phyloP scores from a whole-genome alignment of 2,329 filamentous ascomycete species.

The Ascochyta viciae-villosae region DNA sequence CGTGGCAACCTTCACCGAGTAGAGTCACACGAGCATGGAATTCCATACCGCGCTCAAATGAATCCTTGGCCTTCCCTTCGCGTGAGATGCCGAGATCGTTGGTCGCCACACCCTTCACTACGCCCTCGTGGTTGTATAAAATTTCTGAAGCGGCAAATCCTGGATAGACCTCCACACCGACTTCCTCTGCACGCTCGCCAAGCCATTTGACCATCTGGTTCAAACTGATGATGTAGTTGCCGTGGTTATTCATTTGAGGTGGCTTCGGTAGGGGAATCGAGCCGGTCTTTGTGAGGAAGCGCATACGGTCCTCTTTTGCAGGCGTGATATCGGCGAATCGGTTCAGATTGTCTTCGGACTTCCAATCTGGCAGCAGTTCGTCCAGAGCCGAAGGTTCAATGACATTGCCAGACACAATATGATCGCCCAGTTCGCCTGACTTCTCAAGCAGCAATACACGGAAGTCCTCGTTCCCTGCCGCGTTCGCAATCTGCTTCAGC shows the following conservation, averaged over 20 bases:
- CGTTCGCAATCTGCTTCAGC: conserved; percentile 93
- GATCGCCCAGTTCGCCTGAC: conserved; percentile 90
- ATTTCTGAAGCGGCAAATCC: conserved; percentile 95
- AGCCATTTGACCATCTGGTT: conserved; percentile 97
- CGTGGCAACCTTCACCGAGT: conserved; percentile 94
- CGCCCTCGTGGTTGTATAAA: conserved; percentile 83
- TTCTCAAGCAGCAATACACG: conserved; percentile 93
- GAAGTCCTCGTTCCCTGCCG: conserved; percentile 94
- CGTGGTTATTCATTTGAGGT: conserved; percentile 97
- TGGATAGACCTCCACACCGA: conserved; percentile 94
- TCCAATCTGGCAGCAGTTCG: conserved; percentile 93
- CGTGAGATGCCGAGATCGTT: conserved; percentile 89
- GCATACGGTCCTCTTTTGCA: conserved; percentile 85
- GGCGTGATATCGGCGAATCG: conserved; percentile 88
- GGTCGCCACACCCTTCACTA: conserved; percentile 91
- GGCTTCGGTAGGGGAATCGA: conserved; percentile 84
- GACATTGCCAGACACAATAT: conserved; percentile 95
- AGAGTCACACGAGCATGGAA: conserved; percentile 93
- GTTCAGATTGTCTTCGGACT: conserved; percentile 83
- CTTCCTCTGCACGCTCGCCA: conserved; percentile 92
- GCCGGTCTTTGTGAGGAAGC: conserved; percentile 83
- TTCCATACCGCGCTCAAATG: conserved; percentile 96
- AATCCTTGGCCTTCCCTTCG: conserved; percentile 84
- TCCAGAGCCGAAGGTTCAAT: conserved; percentile 87
- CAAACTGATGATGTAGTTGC: conserved; percentile 95